A percentile compares a stretch with the other conserved stretches of the same genome.
phyloP scores from a whole-genome alignment of 352 stramenopile genomes.

The Phytophthora fragariaefolia region DNA sequence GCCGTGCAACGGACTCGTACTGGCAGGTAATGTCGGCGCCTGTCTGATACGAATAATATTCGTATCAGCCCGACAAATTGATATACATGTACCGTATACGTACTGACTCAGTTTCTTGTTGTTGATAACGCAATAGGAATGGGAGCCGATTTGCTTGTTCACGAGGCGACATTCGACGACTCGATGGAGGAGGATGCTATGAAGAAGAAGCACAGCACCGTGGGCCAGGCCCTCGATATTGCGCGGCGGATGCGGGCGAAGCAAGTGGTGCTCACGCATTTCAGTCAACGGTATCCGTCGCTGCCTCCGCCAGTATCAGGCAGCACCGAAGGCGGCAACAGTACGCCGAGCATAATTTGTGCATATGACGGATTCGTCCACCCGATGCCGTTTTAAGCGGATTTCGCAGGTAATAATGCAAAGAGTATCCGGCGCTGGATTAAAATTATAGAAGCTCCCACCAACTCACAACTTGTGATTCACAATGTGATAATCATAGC shows the following conservation, averaged over 20 bases:
- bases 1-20: constrained; percentile 78
- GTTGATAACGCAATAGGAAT: constrained; percentile 30
- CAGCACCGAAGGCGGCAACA: neutral
- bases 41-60: neutral
- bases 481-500: too few species aligned
- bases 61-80: too few species aligned
- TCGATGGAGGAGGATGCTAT: constrained; percentile 93
- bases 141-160: constrained; percentile 90
- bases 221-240: constrained; percentile 91
- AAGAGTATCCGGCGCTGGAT: too few species aligned
- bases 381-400: constrained; percentile 30
- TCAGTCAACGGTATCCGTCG: constrained; percentile 85
- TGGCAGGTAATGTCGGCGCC: constrained; percentile 34
- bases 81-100: too few species aligned
- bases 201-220: constrained; percentile 94
- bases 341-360: constrained; percentile 25
- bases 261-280: constrained; percentile 96
- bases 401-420: constrained; percentile 23
- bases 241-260: constrained; percentile 78
- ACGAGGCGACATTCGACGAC: constrained; percentile 98
- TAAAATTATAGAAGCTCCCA: too few species aligned
- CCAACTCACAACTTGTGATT: neutral
- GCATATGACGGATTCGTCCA: constrained; percentile 53
- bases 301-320: constrained; percentile 45
- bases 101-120: neutral